Base-by-base conservation (phyloP, 306 rosid genomes). In the Prinsepia uniflora region DNA sequence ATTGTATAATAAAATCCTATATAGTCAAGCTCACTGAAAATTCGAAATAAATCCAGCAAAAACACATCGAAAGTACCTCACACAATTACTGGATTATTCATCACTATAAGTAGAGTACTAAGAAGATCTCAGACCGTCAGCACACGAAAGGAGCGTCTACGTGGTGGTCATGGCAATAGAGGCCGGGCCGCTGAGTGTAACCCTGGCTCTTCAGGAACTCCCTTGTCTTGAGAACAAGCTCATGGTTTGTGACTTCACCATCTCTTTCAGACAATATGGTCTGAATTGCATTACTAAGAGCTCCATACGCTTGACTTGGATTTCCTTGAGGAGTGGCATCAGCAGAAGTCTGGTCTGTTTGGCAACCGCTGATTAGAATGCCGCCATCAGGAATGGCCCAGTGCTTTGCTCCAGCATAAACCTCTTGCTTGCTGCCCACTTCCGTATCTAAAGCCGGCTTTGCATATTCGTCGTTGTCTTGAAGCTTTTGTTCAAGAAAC, bases 321-420 rank as follows among this genome's bases (percentile, higher is more conserved):
- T 84, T 70, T 20, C 96, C 96, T 0, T 74, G 4, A 10, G 96
- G 96, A 63, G 80, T 70, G 7, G 98, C 96, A 81, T 89, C 96
- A 0, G 98, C 96, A 1, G 96, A 89, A 15, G 95, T 90, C 70
- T 92, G 86, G 60, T 85, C 75, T 2, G 87, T 92, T 62, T 92
- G 96, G 72, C 92, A 92, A 48, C 96, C 96, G 52, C 92, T 90
- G 6, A 92, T 64, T 70, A 92, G 79, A 68, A 92, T 86, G 49
- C 96, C 96, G 42, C 76, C 72, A 7, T 82, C 86, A 0, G 83
- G 71, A 43, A 74, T 40, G 3, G 60, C 75, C 0, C 78, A 71
- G 72, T 67, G 87, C 41, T 72, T 41, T 46, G 88, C 72, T 66
- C 89, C 87, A 3, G 96, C 92, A 63, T 87, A 84, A 7, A 67